Conservation (phyloP, 805 yeast species). For the Suhomyces pyralidae region DNA sequence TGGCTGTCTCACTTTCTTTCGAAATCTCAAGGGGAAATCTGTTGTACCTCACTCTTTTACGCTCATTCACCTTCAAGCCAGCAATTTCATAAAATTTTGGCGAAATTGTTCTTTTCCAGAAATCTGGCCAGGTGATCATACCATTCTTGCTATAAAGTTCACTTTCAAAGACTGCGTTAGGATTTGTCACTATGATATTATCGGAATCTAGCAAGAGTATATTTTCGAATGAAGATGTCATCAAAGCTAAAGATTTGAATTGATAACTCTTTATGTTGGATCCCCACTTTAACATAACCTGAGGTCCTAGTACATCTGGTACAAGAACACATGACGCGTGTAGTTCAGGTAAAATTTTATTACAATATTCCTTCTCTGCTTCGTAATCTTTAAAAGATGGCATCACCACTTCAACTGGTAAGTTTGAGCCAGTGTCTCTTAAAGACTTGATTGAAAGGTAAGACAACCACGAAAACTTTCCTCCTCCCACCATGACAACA, state of each 20-base stretch:
- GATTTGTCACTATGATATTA: slow-evolving; percentile 27
- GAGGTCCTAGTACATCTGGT: slow-evolving; percentile 46
- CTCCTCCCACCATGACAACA: slow-evolving; percentile 36
- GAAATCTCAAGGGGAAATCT: slow-evolving; percentile 21
- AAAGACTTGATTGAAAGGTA: slow-evolving; percentile 29
- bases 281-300: slow-evolving; percentile 36
- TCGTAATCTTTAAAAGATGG: slow-evolving; percentile 34
- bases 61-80: slow-evolving; percentile 27
- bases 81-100: slow-evolving; percentile 37
- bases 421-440: slow-evolving; percentile 35
- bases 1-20: slow-evolving; percentile 1
- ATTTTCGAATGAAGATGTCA: slow-evolving; percentile 33
- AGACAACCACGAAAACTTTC: slow-evolving; percentile 34
- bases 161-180: slow-evolving; percentile 29
- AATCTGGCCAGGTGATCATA: slow-evolving; percentile 44
- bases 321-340: slow-evolving; percentile 64
- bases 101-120: slow-evolving; percentile 38
- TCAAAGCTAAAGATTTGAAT: slow-evolving; percentile 55
- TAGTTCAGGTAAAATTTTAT: slow-evolving; percentile 54
- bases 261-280: slow-evolving; percentile 61
- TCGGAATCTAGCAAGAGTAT: slow-evolving; percentile 36
- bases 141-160: slow-evolving; percentile 27
- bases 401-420: slow-evolving; percentile 39
- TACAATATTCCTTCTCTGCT: slow-evolving; percentile 32
- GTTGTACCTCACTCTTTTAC: slow-evolving; percentile 22